Conservation (phyloP, 331 rosid genomes). For the Arachis monticola region DNA sequence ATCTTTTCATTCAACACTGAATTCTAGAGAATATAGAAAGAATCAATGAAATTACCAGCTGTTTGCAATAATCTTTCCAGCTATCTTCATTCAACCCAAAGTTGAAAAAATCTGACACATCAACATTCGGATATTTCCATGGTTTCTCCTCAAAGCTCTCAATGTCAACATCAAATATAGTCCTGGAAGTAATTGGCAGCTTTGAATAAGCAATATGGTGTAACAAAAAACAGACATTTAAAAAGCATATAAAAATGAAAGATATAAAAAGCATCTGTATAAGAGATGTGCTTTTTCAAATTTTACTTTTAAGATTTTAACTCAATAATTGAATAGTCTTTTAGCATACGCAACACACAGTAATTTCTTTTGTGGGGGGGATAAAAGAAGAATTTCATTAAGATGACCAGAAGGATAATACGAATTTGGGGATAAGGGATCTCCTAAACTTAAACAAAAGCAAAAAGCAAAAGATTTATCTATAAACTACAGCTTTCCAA, state of each 20-base stretch:
- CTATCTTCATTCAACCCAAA: conserved; percentile 92
- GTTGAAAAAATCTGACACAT: conserved; percentile 88
- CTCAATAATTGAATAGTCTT: conserved; percentile 1
- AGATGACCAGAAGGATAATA: too few relatives aligned
- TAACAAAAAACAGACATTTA: conserved; percentile 9
- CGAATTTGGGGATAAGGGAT: too few relatives aligned
- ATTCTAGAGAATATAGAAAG: conserved; percentile 10
- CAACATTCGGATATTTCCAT: conserved; percentile 88
- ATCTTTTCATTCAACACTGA: conserved; percentile 38
- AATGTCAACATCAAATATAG: conserved; percentile 90
- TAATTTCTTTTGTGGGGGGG: neutral
- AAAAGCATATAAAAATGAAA: too few relatives aligned
- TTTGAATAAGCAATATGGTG: conserved; percentile 19
- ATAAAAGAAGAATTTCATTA: too few relatives aligned
- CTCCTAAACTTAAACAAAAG: too few relatives aligned
- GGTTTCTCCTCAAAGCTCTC: conserved; percentile 95
- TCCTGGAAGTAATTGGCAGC: conserved; percentile 62
- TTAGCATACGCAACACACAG: neutral
- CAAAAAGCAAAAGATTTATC: too few relatives aligned
- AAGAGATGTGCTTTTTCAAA: conserved; percentile 6
- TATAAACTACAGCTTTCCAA: too few relatives aligned
- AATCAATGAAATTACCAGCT: conserved; percentile 67
- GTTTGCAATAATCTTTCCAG: conserved; percentile 98
- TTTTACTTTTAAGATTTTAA: conserved; percentile 15
- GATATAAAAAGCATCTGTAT: conserved; percentile 33